These are phyloP conservation scores for Curvularia verruculosa DNA, from an alignment of 2,329 filamentous ascomycete species.

Conservation along the genomic window DNA sequence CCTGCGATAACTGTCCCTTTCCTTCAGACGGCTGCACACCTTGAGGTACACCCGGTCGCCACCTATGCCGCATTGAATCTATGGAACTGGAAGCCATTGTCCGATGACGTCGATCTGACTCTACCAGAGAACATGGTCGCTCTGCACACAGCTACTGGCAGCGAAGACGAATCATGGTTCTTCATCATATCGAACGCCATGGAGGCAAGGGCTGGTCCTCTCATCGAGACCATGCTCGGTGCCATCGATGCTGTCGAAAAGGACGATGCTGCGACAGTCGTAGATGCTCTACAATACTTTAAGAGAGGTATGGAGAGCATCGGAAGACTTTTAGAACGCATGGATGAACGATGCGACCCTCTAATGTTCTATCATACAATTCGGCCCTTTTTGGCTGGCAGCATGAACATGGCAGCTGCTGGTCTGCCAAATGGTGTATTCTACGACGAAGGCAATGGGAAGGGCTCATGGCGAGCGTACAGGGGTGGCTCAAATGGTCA, in stretches of 20 bases:
- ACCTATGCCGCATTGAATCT: conserved; percentile 45
- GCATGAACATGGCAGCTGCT: conserved; percentile 60
- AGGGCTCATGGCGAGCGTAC: conserved; percentile 58
- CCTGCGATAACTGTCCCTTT: conserved; percentile 41
- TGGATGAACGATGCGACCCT: conserved; percentile 59
- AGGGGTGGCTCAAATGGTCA: conserved; percentile 63
- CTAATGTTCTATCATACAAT: conserved; percentile 59
- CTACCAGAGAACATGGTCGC: conserved; percentile 39
- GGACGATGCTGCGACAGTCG: conserved; percentile 48
- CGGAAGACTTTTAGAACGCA: conserved; percentile 52
- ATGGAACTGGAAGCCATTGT: conserved; percentile 42
- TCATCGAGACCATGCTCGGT: conserved; percentile 55
- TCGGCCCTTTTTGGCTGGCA: conserved; percentile 59
- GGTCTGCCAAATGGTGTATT: conserved; percentile 60
- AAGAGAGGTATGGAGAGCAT: conserved; percentile 51
- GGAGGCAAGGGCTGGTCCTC: conserved; percentile 57
- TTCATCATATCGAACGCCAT: conserved; percentile 60
- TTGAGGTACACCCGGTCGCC: conserved; percentile 43
- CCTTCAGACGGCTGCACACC: conserved; percentile 34
- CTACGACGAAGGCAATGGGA: conserved; percentile 58
- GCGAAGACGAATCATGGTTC: conserved; percentile 52
- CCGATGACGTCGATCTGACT: conserved; percentile 29
- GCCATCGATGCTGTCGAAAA: conserved; percentile 54
- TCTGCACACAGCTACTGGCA: conserved; percentile 42
- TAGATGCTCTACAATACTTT: conserved; percentile 50